Percentiles rank a stretch among this genome's conserved stretches.
These are phyloP conservation scores for Pterulicium gracile DNA, from an alignment of 1,284 basidiomycete genomes.

Conservation along the genomic window DNA sequence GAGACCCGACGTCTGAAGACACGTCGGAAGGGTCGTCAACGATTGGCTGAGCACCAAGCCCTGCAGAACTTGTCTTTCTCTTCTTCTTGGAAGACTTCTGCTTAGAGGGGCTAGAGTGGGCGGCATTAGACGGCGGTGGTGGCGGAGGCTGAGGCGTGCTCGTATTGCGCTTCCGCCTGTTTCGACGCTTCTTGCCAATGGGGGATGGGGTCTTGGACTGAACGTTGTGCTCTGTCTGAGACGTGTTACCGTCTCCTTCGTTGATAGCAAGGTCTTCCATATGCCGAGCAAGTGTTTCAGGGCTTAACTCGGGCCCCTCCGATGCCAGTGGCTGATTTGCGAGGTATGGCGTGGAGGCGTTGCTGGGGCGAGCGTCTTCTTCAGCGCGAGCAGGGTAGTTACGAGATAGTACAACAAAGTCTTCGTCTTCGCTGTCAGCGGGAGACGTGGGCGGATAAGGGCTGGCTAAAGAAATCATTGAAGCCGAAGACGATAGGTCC, in stretches of 20 bases:
- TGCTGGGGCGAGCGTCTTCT: background rate
- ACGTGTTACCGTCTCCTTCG: too few species aligned
- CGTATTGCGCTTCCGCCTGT: constrained; percentile 5
- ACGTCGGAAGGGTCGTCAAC: constrained; percentile 43
- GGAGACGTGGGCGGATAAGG: background rate
- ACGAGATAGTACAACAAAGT: constrained; percentile 31
- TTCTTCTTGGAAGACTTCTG: too few species aligned
- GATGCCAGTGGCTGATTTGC: too few species aligned
- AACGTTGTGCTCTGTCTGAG: too few species aligned
- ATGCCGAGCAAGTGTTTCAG: too few species aligned
- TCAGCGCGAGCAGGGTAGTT: constrained; percentile 14
- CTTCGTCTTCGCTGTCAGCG: constrained; percentile 19
- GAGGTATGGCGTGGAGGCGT: too few species aligned
- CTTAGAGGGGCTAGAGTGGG: too few species aligned
- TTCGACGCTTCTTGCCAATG: constrained; percentile 2
- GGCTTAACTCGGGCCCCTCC: too few species aligned
- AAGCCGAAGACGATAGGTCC: constrained; percentile 13
- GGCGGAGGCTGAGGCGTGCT: constrained; percentile 5
- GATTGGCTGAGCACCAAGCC: constrained; percentile 28
- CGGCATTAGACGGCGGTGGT: background rate
- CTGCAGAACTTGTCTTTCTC: too few species aligned
- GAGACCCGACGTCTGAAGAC: constrained; percentile 22
- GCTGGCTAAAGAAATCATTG: constrained; percentile 12
- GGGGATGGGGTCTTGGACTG: too few species aligned
- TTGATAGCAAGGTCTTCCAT: too few species aligned